phyloP scores from a whole-genome alignment of 768 basidiomycete genomes.

The Suillus tomentosus region DNA sequence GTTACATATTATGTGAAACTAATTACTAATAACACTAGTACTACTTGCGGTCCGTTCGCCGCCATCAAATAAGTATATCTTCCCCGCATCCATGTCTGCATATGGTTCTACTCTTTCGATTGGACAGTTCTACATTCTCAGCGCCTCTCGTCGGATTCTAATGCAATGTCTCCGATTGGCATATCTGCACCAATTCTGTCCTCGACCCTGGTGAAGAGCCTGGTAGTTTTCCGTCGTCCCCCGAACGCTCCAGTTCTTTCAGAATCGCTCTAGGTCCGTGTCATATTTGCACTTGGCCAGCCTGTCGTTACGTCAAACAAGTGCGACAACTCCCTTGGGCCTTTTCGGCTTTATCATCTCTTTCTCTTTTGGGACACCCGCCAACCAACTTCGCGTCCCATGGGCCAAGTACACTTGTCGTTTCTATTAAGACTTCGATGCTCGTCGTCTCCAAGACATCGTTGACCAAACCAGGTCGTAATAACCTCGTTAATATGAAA shows the following conservation, averaged over 20 bases:
- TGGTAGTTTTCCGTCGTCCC: neutral
- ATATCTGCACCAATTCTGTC: neutral
- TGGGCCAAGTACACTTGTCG: neutral
- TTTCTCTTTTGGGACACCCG: neutral
- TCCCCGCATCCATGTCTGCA: neutral
- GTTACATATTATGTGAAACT: neutral
- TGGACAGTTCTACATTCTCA: slow-evolving; percentile 6
- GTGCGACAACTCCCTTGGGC: neutral
- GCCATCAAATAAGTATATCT: slow-evolving; percentile 1
- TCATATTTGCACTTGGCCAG: neutral
- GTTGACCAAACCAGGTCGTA: neutral
- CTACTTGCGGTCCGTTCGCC: neutral
- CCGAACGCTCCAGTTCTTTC: neutral
- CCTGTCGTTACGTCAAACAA: neutral
- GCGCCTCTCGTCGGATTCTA: neutral
- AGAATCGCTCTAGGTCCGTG: neutral
- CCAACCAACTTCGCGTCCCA: neutral
- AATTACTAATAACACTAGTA: too few species aligned
- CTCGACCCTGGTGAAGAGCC: neutral
- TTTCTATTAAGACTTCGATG: neutral
- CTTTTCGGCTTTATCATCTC: neutral
- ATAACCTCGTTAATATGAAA: neutral
- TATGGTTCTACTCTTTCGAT: slow-evolving; percentile 3
- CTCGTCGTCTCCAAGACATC: neutral
- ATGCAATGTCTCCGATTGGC: slow-evolving; percentile 2